Percentiles rank a stretch among this genome's conserved stretches.
Conservation (phyloP, 306 rosid genomes). For the Hylodesmum podocarpum region DNA sequence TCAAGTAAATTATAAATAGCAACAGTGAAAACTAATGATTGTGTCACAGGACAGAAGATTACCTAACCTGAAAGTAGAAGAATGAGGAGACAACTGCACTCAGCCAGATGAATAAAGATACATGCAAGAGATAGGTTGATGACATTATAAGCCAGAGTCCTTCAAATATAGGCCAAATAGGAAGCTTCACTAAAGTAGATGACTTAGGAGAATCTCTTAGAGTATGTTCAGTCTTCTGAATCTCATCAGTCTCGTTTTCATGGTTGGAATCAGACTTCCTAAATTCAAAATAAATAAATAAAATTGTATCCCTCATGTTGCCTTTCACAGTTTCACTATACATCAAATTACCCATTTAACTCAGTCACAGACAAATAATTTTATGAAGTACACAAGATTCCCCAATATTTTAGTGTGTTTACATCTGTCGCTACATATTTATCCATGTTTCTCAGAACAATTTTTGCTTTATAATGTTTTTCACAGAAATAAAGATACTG, state of each 20-base stretch:
- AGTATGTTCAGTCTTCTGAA: conserved; percentile 36
- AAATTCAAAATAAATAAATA: conserved; percentile 30
- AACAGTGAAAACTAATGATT: conserved; percentile 17
- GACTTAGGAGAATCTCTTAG: conserved; percentile 53
- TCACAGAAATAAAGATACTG: not conserved
- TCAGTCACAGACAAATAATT: conserved; percentile 4
- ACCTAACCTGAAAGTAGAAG: conserved; percentile 88
- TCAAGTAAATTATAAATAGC: not conserved
- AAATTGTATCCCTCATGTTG: conserved; percentile 1
- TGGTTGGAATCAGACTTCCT: conserved; percentile 56
- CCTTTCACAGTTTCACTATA: not conserved
- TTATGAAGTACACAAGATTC: conserved; percentile 1
- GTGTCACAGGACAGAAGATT: not conserved
- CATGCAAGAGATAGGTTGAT: conserved; percentile 76
- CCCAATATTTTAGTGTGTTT: not conserved
- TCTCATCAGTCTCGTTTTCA: conserved; percentile 46
- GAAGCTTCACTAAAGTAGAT: conserved; percentile 54
- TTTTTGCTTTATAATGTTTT: not conserved
- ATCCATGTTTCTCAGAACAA: not conserved
- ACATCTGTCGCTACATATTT: not conserved
- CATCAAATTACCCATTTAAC: not conserved
- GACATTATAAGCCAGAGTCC: conserved; percentile 84
- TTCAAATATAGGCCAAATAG: conserved; percentile 73
- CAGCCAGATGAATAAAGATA: conserved; percentile 87
- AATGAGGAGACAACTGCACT: conserved; percentile 91